Conservation (phyloP, 495 filamentous ascomycete species). For the Bacidia gigantensis region DNA sequence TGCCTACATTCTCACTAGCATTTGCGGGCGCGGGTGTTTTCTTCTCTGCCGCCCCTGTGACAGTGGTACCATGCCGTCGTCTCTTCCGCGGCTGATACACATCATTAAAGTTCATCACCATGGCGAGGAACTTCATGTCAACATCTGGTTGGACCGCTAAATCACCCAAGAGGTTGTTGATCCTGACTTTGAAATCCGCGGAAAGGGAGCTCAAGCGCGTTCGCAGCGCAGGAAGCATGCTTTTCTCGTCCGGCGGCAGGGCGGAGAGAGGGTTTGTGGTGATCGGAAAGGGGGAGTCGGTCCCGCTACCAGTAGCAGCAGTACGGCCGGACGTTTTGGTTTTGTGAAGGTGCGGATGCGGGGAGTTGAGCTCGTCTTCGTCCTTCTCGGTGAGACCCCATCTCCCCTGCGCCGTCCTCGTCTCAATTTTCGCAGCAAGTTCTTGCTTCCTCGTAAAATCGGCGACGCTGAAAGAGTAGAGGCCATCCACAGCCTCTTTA, state of each 20-base stretch:
- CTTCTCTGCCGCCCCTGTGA: slow-evolving; percentile 4
- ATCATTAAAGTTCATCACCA: slow-evolving; percentile 99
- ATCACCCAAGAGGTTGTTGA: slow-evolving; percentile 78
- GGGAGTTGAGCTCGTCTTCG: slow-evolving; percentile 18
- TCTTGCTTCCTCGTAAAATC: slow-evolving; percentile 91
- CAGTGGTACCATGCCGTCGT: slow-evolving; percentile 29
- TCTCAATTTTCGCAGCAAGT: slow-evolving; percentile 55
- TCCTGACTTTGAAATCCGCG: slow-evolving; percentile 53
- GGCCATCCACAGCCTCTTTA: slow-evolving; percentile 81
- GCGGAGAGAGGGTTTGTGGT: slow-evolving; percentile 23
- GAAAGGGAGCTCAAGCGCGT: slow-evolving; percentile 56
- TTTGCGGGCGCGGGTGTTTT: slow-evolving; percentile 11
- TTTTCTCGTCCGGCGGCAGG: slow-evolving; percentile 32
- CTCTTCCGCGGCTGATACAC: slow-evolving; percentile 66
- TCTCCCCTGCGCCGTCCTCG: slow-evolving; percentile 41
- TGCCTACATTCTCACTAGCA: slow-evolving; percentile 1
- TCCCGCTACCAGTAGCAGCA: background rate
- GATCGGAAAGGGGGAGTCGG: slow-evolving; percentile 24
- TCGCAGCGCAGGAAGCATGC: slow-evolving; percentile 63
- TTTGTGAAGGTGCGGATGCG: slow-evolving; percentile 6
- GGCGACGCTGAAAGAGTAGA: slow-evolving; percentile 85
- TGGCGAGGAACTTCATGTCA: slow-evolving; percentile 88
- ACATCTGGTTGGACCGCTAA: slow-evolving; percentile 85
- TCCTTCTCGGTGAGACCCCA: slow-evolving; percentile 42
- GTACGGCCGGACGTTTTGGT: slow-evolving; percentile 11